phyloP scores from a whole-genome alignment of 139 green algal species.

The Chlorella ohadii region DNA sequence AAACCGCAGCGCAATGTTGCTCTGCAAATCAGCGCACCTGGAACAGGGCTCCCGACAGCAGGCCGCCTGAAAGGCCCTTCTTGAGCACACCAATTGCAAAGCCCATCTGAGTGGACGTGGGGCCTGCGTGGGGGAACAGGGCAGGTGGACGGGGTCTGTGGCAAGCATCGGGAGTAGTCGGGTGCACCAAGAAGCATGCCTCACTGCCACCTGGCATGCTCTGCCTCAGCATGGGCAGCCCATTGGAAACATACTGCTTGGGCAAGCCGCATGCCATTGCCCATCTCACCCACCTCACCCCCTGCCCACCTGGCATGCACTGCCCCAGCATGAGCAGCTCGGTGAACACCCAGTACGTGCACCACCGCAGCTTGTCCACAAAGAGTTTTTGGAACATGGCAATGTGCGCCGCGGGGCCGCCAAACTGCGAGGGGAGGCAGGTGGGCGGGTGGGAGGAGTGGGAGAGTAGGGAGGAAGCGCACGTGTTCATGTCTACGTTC shows the following conservation, averaged over 20 bases:
- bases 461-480: too few relatives aligned
- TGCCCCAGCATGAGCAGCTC: conserved; percentile 92
- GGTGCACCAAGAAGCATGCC: background rate
- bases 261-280: too few relatives aligned
- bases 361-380: conserved; percentile 83
- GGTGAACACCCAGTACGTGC: conserved; percentile 77
- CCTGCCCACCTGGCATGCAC: conserved; percentile 83
- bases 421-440: background rate
- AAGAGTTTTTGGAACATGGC: conserved; percentile 53
- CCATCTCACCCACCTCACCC: too few relatives aligned
- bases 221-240: conserved; percentile 89
- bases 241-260: too few relatives aligned
- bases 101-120: conserved; percentile 81
- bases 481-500: too few relatives aligned
- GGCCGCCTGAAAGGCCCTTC: conserved; percentile 77
- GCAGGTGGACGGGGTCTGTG: background rate
- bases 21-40: background rate
- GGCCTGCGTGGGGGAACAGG: conserved; percentile 53
- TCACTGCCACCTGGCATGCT: conserved; percentile 68
- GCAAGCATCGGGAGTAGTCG: too few relatives aligned
- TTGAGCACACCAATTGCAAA: conserved; percentile 66
- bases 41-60: conserved; percentile 87
- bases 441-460: background rate
- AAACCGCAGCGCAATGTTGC: too few relatives aligned
- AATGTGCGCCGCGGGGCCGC: conserved; percentile 16